phyloP scores from a whole-genome alignment of 768 basidiomycete genomes.

The Agrocybe praecox region DNA sequence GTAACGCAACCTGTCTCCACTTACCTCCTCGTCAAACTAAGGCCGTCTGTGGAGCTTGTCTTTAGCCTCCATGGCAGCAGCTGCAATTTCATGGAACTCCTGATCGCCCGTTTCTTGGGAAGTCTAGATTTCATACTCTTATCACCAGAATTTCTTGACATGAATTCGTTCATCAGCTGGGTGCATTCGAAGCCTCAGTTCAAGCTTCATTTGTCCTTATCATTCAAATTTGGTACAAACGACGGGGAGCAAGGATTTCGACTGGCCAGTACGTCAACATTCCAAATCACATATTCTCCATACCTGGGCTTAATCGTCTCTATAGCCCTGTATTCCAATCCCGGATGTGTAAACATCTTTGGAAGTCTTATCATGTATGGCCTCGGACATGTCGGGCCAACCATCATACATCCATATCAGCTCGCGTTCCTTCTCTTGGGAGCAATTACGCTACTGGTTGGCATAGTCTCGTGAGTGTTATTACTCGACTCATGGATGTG shows the following conservation, averaged over 20 bases:
- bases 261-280: slow-evolving; percentile 24
- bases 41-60: slow-evolving; percentile 34
- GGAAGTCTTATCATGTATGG: slow-evolving; percentile 39
- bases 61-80: slow-evolving; percentile 31
- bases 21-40: slow-evolving; percentile 32
- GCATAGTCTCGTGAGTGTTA: slow-evolving; percentile 22
- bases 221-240: slow-evolving; percentile 36
- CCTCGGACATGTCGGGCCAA: slow-evolving; percentile 31
- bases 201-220: slow-evolving; percentile 31
- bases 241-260: slow-evolving; percentile 37
- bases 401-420: slow-evolving; percentile 27
- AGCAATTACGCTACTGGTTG: slow-evolving; percentile 25
- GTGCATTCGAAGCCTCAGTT: slow-evolving; percentile 33
- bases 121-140: slow-evolving; percentile 7
- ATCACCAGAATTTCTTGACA: neutral
- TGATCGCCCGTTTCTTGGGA: slow-evolving; percentile 34
- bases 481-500: no score
- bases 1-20: slow-evolving; percentile 34
- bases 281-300: neutral
- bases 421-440: slow-evolving; percentile 32
- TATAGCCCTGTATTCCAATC: slow-evolving; percentile 32
- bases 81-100: slow-evolving; percentile 30
- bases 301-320: neutral
- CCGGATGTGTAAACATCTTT: slow-evolving; percentile 35
- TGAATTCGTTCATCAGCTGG: slow-evolving; percentile 24